A percentile compares a stretch with the other conserved stretches of the same genome.
Conservation (phyloP, 2,329 filamentous ascomycete species). For the Tolypocladium amazonense region DNA sequence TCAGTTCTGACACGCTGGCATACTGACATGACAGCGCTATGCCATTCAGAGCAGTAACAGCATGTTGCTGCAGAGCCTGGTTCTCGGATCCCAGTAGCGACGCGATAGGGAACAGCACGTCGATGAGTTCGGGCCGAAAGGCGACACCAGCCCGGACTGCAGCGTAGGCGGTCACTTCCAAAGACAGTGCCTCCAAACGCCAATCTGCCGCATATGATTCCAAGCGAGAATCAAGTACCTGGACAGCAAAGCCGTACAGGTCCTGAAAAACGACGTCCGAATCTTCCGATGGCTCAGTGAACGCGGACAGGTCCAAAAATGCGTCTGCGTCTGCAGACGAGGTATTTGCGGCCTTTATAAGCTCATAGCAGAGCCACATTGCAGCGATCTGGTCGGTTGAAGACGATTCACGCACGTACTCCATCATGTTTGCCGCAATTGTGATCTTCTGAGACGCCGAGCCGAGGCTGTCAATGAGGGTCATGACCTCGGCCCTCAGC, state of each 20-base stretch:
- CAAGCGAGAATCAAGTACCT: constrained; percentile 43
- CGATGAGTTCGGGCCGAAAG: constrained; percentile 80
- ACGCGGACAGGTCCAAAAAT: constrained; percentile 47
- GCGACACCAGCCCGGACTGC: constrained; percentile 53
- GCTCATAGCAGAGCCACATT: constrained; percentile 70
- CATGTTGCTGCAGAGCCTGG: constrained; percentile 61
- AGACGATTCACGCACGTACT: constrained; percentile 46
- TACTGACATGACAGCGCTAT: constrained; percentile 72
- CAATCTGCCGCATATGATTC: constrained; percentile 48
- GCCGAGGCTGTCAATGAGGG: constrained; percentile 46
- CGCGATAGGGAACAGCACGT: constrained; percentile 83
- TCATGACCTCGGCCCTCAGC: constrained; percentile 45
- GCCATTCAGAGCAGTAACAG: constrained; percentile 71
- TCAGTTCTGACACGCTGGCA: constrained; percentile 59
- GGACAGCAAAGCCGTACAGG: constrained; percentile 58
- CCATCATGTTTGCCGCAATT: constrained; percentile 56
- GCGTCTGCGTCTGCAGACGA: constrained; percentile 48
- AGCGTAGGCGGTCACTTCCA: constrained; percentile 72
- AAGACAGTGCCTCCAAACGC: constrained; percentile 64
- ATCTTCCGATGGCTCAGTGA: constrained; percentile 24
- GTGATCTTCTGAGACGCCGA: constrained; percentile 46
- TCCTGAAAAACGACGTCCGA: constrained; percentile 46
- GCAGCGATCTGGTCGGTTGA: constrained; percentile 54
- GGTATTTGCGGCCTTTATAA: constrained; percentile 49
- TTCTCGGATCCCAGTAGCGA: constrained; percentile 72